Evolutionary conservation across 2,329 filamentous ascomycete species (phyloP).

Genomic region (Trichocomaceae sp.): DNA sequence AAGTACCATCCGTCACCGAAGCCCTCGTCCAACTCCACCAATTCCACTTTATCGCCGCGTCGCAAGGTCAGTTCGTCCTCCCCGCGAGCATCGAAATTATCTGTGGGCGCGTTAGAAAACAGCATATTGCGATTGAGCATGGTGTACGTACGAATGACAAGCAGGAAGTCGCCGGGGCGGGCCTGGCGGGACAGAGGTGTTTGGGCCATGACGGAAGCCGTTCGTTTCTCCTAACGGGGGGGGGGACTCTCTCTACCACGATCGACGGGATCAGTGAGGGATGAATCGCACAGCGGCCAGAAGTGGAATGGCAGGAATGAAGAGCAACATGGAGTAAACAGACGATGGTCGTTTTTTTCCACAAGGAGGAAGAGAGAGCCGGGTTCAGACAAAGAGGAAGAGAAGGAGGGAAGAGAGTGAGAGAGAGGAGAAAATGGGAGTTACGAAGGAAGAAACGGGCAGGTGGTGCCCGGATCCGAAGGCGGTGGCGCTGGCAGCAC

Average conservation of each 20-base stretch:
- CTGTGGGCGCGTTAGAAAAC: slow-evolving; percentile 43
- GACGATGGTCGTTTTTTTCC: not conserved
- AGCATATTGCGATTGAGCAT: not conserved
- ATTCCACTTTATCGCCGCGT: slow-evolving; percentile 63
- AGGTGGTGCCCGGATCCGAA: slow-evolving; percentile 4
- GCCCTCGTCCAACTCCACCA: slow-evolving; percentile 60
- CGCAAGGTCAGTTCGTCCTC: slow-evolving; percentile 84
- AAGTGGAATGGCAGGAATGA: slow-evolving; percentile 17
- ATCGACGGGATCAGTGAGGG: slow-evolving; percentile 10
- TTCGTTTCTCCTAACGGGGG: slow-evolving; percentile 11
- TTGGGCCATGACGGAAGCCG: slow-evolving; percentile 26
- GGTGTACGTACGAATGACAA: slow-evolving; percentile 41
- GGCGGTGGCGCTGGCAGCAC: slow-evolving; percentile 8
- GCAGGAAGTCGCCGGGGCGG: slow-evolving; percentile 37
- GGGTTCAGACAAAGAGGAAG: slow-evolving; percentile 4
- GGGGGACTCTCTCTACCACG: no score
- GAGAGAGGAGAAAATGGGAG: slow-evolving; percentile 2
- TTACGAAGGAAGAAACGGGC: no score
- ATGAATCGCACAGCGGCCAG: slow-evolving; percentile 12
- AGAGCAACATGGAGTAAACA: slow-evolving; percentile 26
- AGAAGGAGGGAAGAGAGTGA: not conserved
- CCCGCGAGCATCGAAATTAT: slow-evolving; percentile 87
- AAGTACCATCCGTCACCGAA: slow-evolving; percentile 63
- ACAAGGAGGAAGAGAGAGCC: not conserved
- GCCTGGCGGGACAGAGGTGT: slow-evolving; percentile 30